phyloP scores from a whole-genome alignment of 1,284 basidiomycete species.

The Xerocomus minutiporus region DNA sequence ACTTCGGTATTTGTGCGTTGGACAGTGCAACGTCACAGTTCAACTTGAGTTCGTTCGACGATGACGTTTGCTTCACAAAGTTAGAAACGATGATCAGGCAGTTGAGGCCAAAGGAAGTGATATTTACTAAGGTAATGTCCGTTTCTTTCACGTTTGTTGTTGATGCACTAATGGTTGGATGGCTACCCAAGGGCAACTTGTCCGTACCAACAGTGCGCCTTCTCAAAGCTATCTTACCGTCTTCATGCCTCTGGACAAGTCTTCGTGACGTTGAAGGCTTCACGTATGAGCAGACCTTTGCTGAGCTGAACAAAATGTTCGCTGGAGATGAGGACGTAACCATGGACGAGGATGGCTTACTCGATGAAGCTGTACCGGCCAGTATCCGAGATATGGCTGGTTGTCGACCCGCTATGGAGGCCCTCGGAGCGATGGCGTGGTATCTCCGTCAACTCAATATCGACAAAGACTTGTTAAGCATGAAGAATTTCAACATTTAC shows the following conservation, averaged over 20 bases:
- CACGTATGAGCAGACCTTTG: slow-evolving; percentile 65
- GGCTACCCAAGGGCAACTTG: slow-evolving; percentile 62
- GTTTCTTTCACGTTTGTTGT: not conserved
- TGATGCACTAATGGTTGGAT: slow-evolving; percentile 2
- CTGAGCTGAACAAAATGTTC: slow-evolving; percentile 70
- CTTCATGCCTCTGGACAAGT: slow-evolving; percentile 82
- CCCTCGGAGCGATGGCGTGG: slow-evolving; percentile 89
- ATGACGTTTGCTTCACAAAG: slow-evolving; percentile 89
- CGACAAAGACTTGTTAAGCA: slow-evolving; percentile 86
- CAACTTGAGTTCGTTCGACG: slow-evolving; percentile 84
- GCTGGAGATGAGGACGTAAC: slow-evolving; percentile 42
- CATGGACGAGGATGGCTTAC: slow-evolving; percentile 41
- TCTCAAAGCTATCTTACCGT: slow-evolving; percentile 74
- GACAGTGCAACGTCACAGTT: slow-evolving; percentile 98
- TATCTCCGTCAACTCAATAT: slow-evolving; percentile 90
- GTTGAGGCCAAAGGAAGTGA: slow-evolving; percentile 86
- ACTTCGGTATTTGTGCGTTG: slow-evolving; percentile 90
- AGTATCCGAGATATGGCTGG: slow-evolving; percentile 71
- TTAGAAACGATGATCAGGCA: slow-evolving; percentile 94
- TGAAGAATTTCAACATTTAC: slow-evolving; percentile 95
- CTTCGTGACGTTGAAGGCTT: slow-evolving; percentile 82
- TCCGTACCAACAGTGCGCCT: slow-evolving; percentile 78
- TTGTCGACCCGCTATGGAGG: slow-evolving; percentile 68
- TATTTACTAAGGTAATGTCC: slow-evolving; percentile 79
- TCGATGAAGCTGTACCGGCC: slow-evolving; percentile 60